phyloP scores from a whole-genome alignment of 306 rosid species.

The Corylus heterophylla region DNA sequence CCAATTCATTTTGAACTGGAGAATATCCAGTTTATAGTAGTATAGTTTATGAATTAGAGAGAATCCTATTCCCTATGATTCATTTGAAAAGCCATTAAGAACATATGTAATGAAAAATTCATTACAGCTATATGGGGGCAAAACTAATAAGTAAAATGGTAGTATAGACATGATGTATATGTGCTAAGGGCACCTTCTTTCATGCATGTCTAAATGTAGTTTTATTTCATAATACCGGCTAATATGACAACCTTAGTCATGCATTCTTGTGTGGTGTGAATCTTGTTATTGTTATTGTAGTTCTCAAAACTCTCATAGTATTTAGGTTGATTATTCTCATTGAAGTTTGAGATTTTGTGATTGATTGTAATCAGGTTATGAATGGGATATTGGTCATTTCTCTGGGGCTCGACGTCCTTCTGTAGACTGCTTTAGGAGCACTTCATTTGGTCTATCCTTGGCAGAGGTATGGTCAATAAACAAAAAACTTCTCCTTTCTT shows the following conservation, averaged over 20 bases:
- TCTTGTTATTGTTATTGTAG: neutral
- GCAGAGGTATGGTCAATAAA: slow-evolving; percentile 59
- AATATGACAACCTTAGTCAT: neutral
- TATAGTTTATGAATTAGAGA: too few species aligned
- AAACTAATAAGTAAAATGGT: neutral
- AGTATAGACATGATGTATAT: neutral
- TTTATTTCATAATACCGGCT: neutral
- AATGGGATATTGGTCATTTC: slow-evolving; percentile 96
- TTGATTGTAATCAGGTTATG: slow-evolving; percentile 70
- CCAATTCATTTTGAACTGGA: too few species aligned
- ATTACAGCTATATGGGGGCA: neutral
- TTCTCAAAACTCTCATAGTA: slow-evolving; percentile 3
- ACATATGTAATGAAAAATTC: neutral
- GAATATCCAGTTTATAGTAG: too few species aligned
- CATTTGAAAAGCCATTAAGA: neutral
- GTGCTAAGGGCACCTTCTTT: neutral
- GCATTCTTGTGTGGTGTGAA: neutral
- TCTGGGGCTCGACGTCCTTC: slow-evolving; percentile 73
- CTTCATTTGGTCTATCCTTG: slow-evolving; percentile 73
- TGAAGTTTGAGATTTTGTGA: slow-evolving; percentile 29
- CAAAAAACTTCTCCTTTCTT: neutral
- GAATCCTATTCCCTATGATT: neutral
- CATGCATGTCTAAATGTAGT: neutral
- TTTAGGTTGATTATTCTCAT: slow-evolving; percentile 25
- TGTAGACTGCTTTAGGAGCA: slow-evolving; percentile 93